Percentiles rank a stretch among this genome's conserved stretches.
Evolutionary conservation across 495 filamentous ascomycete species (phyloP).

Genomic region (Penicillium steckii): DNA sequence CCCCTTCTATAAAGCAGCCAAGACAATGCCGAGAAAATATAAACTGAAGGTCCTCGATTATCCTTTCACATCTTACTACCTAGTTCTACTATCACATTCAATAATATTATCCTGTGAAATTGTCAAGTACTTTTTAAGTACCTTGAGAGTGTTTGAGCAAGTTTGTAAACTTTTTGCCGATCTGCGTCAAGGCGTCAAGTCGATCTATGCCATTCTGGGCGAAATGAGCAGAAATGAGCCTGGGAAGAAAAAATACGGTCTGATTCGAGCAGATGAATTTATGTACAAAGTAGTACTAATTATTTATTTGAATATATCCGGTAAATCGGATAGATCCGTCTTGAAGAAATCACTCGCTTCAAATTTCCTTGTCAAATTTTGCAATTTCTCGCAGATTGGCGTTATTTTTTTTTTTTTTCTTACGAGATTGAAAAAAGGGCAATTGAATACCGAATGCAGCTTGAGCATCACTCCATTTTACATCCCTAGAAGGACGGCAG

Average conservation of each 20-base stretch:
- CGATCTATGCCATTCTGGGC: slow-evolving; percentile 12
- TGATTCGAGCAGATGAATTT: no score
- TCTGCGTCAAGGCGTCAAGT: slow-evolving; percentile 24
- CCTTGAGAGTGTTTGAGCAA: slow-evolving; percentile 43
- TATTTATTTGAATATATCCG: not conserved
- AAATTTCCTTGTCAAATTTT: not conserved
- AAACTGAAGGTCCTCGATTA: not conserved
- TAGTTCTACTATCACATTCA: not conserved
- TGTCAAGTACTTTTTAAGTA: no score
- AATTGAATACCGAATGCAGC: not conserved
- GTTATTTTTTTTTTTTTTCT: not conserved
- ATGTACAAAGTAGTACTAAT: no score
- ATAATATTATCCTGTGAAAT: no score
- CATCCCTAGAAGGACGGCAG: not conserved
- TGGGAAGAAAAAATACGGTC: not conserved
- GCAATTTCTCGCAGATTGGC: not conserved
- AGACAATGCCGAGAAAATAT: slow-evolving; percentile 1
- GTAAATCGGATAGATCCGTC: not conserved
- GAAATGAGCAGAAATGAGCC: not conserved
- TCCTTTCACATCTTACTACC: not conserved
- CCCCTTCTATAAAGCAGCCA: not conserved
- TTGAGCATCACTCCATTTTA: not conserved
- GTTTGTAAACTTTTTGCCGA: slow-evolving; percentile 24
- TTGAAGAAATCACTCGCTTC: not conserved
- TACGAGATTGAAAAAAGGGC: not conserved